These are phyloP conservation scores for Corinectria fuckeliana DNA, from an alignment of 2,329 filamentous ascomycete species.

Conservation along the genomic window DNA sequence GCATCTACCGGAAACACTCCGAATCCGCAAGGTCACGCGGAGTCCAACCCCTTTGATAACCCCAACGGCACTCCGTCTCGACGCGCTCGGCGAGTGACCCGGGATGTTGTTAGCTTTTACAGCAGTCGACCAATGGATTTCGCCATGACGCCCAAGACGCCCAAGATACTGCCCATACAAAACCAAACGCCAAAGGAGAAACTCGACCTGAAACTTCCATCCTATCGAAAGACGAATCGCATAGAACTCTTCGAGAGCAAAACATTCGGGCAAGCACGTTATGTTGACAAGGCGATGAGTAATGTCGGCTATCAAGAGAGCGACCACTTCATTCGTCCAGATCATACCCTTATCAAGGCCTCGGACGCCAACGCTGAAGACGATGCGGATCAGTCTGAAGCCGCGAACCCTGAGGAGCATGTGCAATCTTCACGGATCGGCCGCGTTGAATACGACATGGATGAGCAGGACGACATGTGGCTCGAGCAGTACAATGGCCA, in stretches of 20 bases:
- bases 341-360: conserved; percentile 72
- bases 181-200: conserved; percentile 83
- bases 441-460: conserved; percentile 98
- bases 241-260: conserved; percentile 84
- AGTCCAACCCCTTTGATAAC: conserved; percentile 43
- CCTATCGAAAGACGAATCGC: conserved; percentile 79
- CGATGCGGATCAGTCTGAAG: conserved; percentile 56
- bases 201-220: conserved; percentile 77
- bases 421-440: conserved; percentile 60
- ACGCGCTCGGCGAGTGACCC: conserved; percentile 52
- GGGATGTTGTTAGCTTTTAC: conserved; percentile 61
- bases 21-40: conserved; percentile 43
- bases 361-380: conserved; percentile 66
- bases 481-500: conserved; percentile 82
- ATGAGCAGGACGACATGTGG: conserved; percentile 98
- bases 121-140: conserved; percentile 55
- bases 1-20: conserved; percentile 52
- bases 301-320: conserved; percentile 96
- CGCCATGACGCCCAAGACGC: conserved; percentile 57
- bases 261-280: conserved; percentile 82
- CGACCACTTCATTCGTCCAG: conserved; percentile 82
- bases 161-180: conserved; percentile 75
- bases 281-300: conserved; percentile 95
- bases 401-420: conserved; percentile 39
- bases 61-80: conserved; percentile 43